phyloP scores from a whole-genome alignment of 257 asterid species.

The Nicotiana undulata region DNA sequence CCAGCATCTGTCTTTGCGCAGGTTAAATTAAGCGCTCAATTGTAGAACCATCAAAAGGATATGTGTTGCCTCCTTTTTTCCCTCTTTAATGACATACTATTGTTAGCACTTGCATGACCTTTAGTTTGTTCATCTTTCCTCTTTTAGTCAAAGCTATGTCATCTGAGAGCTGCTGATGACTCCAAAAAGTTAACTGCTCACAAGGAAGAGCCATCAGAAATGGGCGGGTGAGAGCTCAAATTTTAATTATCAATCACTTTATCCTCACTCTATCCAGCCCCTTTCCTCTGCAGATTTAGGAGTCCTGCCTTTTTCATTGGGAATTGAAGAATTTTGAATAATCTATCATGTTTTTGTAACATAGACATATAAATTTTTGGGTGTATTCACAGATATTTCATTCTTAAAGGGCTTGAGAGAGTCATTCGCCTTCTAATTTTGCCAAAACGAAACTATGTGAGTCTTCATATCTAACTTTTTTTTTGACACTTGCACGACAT shows the following conservation, averaged over 20 bases:
- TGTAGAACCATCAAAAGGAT: background rate
- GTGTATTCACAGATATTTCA: constrained; percentile 58
- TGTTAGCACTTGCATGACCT: background rate
- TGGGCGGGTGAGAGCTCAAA: constrained; percentile 81
- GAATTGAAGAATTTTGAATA: background rate
- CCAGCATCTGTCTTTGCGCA: background rate
- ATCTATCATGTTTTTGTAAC: background rate
- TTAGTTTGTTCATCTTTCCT: constrained; percentile 1
- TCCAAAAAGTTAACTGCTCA: constrained; percentile 39
- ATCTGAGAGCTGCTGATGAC: constrained; percentile 46
- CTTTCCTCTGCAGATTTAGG: background rate
- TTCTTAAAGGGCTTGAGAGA: constrained; percentile 93
- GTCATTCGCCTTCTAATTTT: constrained; percentile 75
- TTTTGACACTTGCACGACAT: background rate
- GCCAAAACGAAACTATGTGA: constrained; percentile 83
- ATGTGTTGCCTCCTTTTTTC: background rate
- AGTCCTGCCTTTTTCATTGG: background rate
- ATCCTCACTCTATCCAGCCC: background rate
- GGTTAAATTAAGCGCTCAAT: background rate
- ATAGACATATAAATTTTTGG: background rate
- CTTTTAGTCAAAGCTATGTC: constrained; percentile 76
- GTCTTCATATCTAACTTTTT: background rate
- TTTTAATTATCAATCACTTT: background rate
- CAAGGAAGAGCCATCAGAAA: constrained; percentile 94
- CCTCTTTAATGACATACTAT: background rate